phyloP scores from a whole-genome alignment of 2,329 filamentous ascomycete species.

The Microdochium nivale region DNA sequence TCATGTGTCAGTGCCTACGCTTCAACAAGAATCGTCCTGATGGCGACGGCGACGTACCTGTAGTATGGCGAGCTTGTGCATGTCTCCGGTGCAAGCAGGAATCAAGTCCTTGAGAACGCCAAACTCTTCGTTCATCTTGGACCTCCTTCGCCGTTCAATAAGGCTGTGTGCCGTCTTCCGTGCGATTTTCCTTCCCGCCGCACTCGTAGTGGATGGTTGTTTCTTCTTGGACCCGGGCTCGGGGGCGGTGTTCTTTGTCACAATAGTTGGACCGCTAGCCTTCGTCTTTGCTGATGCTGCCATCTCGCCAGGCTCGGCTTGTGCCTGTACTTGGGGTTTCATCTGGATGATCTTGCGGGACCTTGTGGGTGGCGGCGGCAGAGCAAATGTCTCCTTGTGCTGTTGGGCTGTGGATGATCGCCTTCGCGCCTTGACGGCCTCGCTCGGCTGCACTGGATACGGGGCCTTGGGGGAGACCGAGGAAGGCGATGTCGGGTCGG shows the following conservation, averaged over 20 bases:
- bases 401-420: conserved; percentile 36
- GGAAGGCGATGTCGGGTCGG: conserved; percentile 30
- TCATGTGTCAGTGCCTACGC: conserved; percentile 3
- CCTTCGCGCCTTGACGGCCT: conserved; percentile 43
- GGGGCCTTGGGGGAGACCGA: conserved; percentile 17
- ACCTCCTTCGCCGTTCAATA: conserved; percentile 81
- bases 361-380: conserved; percentile 86
- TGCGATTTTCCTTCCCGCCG: conserved; percentile 87
- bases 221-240: conserved; percentile 59
- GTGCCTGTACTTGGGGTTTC: conserved; percentile 55
- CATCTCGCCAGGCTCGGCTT: conserved; percentile 26
- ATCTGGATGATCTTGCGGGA: conserved; percentile 97
- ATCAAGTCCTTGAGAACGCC: conserved; percentile 90
- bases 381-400: conserved; percentile 59
- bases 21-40: too few species aligned
- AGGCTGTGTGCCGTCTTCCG: conserved; percentile 93
- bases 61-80: conserved; percentile 95
- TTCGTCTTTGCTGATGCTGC: conserved; percentile 9
- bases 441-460: conserved; percentile 36
- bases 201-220: conserved; percentile 65
- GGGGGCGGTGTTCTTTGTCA: conserved; percentile 12
- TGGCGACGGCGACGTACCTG: conserved; percentile 73
- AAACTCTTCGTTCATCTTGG: conserved; percentile 99
- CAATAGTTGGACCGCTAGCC: conserved; percentile 9
- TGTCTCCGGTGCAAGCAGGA: conserved; percentile 89